Evolutionary conservation across 192 early-diverging fungal species (phyloP), one percentile per base, ranked within the genome.

Genomic region (Linnemannia exigua): DNA sequence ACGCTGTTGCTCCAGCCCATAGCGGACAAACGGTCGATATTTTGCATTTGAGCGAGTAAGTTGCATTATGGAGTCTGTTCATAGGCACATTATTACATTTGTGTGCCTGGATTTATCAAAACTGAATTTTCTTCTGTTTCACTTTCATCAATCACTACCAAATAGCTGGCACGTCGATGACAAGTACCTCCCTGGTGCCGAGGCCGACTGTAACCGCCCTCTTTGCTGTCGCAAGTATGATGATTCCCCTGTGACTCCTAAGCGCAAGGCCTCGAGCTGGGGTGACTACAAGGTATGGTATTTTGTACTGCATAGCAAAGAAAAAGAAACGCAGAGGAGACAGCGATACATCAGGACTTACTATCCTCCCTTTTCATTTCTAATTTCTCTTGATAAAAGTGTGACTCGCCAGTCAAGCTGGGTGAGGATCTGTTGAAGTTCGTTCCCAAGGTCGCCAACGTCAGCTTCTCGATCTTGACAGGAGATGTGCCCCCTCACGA

Each of bases 401-500:
- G 91, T 31, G 91, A 91, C 74, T 76, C 89, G 5, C 88, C 91
- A 47, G 47, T 88, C 61, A 81, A 88, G 77, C 72, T 92, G 69
- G 84, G 89, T n/a, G 69, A 84, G 47, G 88, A 90, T 33, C 58
- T 90, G 68, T 74, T 92, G 20, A 80, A 90, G 44, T 84, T 77
- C 52, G 90, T 92, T 20, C 88, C 88, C 50, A 87, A 74, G 0
- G 88, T 88, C 20, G 87, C 79, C 48, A 73, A 90, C 28, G 80
- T 88, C 37, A 79, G 50, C 54, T 90, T 91, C 73, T 85, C 87
- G 54, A 89, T 92, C n/a, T 58, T 92, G 50, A 92, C 91, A 15
- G 91, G 91, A 47, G 91, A 92, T 77, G 68, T 92, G 17, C 90
- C 90, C 54, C 91, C 91, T 3, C 91, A 92, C 28, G 88, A 92